A percentile compares a stretch with the other conserved stretches of the same genome.
phyloP scores from a whole-genome alignment of 176 grass and related monocot genomes.

The Luzula sylvatica region DNA sequence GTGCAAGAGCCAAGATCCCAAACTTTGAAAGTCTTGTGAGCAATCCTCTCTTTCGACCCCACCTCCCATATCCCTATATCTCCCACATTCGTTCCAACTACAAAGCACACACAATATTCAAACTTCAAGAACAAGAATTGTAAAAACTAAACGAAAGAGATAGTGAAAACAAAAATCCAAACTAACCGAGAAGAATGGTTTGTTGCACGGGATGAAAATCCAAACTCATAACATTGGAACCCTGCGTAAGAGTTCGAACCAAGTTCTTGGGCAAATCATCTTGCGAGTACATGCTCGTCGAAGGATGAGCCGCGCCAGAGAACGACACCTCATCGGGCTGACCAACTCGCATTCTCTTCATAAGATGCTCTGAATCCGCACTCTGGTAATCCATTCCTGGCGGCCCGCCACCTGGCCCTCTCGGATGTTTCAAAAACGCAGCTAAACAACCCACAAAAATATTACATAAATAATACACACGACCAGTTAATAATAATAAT shows the following conservation, averaged over 20 bases:
- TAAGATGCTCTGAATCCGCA: slow-evolving; percentile 96
- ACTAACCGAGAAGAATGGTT: slow-evolving; percentile 89
- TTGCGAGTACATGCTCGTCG: slow-evolving; percentile 72
- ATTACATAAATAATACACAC: slow-evolving; percentile 19
- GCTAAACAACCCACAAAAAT: slow-evolving; percentile 35
- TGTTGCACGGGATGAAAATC: slow-evolving; percentile 94
- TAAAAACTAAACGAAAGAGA: slow-evolving; percentile 10
- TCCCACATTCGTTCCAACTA: slow-evolving; percentile 99
- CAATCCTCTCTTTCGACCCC: slow-evolving; percentile 90
- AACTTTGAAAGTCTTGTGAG: slow-evolving; percentile 94
- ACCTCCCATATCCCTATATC: slow-evolving; percentile 98
- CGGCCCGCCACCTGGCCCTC: slow-evolving; percentile 54
- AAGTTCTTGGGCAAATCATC: slow-evolving; percentile 92
- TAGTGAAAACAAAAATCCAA: slow-evolving; percentile 2
- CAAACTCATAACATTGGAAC: slow-evolving; percentile 95
- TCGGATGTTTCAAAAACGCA: slow-evolving; percentile 90
- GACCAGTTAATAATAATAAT: slow-evolving; percentile 19
- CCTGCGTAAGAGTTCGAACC: slow-evolving; percentile 76
- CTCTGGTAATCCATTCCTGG: slow-evolving; percentile 91
- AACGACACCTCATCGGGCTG: slow-evolving; percentile 98
- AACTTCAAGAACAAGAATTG: slow-evolving; percentile 17
- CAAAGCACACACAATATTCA: slow-evolving; percentile 10
- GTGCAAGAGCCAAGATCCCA: slow-evolving; percentile 76
- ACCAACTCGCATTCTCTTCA: slow-evolving; percentile 93
- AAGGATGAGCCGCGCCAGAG: slow-evolving; percentile 71